These are phyloP conservation scores for Grigorovia humatica DNA, from an alignment of 805 yeast genomes.

Conservation along the genomic window DNA sequence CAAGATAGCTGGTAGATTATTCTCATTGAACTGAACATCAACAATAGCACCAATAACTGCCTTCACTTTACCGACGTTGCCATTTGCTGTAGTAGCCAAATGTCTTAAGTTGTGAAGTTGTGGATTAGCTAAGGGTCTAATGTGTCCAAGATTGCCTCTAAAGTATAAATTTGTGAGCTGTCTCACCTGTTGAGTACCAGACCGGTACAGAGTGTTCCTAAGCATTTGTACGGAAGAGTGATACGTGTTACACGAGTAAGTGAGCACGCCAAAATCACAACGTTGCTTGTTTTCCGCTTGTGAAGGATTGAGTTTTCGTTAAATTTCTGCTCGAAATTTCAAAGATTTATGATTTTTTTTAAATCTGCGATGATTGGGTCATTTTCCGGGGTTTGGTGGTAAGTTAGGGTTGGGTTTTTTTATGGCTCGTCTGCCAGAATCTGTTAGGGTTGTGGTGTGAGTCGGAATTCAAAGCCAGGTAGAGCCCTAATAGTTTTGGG, in stretches of 20 bases:
- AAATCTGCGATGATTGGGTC: background rate
- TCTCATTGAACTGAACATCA: slow-evolving; percentile 97
- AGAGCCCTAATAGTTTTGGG: too few relatives aligned
- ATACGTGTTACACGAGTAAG: background rate
- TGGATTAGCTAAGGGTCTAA: background rate
- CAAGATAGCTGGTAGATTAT: slow-evolving; percentile 92
- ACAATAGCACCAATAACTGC: slow-evolving; percentile 99
- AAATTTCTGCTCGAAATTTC: too few relatives aligned
- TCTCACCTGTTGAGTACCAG: background rate
- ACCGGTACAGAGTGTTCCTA: background rate
- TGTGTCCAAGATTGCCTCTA: background rate
- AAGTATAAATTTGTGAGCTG: background rate
- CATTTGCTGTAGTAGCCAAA: slow-evolving; percentile 44
- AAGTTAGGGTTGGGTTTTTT: too few relatives aligned
- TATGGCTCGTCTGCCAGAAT: too few relatives aligned
- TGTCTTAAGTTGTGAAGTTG: background rate
- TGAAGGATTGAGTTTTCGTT: too few relatives aligned
- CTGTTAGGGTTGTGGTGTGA: too few relatives aligned
- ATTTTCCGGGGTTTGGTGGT: too few relatives aligned
- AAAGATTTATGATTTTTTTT: too few relatives aligned
- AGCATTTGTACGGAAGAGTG: background rate
- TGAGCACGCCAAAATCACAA: background rate
- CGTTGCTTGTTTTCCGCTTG: too few relatives aligned
- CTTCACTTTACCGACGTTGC: slow-evolving; percentile 73
- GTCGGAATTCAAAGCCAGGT: too few relatives aligned